Percentiles rank a stretch among this genome's conserved stretches.
These are phyloP conservation scores for Otatea glauca DNA, from an alignment of 176 grass and related monocot species.

Conservation along the genomic window DNA sequence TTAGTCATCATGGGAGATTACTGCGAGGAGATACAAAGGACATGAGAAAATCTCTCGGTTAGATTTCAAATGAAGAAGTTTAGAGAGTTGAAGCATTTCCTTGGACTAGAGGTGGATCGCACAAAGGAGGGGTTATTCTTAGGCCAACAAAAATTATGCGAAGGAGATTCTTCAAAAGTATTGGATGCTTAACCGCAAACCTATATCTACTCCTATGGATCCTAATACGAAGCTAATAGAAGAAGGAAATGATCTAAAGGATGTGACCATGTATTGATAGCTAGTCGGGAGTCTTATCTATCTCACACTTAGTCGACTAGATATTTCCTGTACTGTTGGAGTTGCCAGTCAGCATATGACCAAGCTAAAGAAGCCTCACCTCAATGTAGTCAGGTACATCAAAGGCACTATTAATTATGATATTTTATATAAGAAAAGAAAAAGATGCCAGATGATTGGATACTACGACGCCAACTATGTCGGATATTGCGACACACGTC, in stretches of 20 bases:
- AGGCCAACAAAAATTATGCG: no score
- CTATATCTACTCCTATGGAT: no score
- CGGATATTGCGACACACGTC: not conserved
- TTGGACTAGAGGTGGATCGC: not conserved
- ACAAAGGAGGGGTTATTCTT: not conserved
- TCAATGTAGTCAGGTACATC: no score
- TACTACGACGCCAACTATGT: constrained; percentile 10
- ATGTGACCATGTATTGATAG: not conserved
- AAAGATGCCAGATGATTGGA: not conserved
- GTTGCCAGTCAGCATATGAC: not conserved
- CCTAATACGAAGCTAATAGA: not conserved
- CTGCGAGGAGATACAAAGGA: not conserved
- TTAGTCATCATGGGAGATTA: not conserved
- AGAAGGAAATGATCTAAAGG: not conserved
- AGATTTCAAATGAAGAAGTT: not conserved
- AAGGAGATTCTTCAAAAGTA: no score
- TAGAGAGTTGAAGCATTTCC: not conserved
- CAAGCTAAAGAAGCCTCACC: not conserved
- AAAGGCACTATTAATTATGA: not conserved
- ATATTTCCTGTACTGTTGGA: not conserved
- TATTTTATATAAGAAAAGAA: not conserved
- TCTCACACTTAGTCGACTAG: not conserved
- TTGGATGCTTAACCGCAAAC: no score
- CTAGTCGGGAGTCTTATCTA: not conserved
- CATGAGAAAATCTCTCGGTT: not conserved